phyloP scores from a whole-genome alignment of 192 early-diverging fungal genomes.

The Bifiguratus adelaidae region DNA sequence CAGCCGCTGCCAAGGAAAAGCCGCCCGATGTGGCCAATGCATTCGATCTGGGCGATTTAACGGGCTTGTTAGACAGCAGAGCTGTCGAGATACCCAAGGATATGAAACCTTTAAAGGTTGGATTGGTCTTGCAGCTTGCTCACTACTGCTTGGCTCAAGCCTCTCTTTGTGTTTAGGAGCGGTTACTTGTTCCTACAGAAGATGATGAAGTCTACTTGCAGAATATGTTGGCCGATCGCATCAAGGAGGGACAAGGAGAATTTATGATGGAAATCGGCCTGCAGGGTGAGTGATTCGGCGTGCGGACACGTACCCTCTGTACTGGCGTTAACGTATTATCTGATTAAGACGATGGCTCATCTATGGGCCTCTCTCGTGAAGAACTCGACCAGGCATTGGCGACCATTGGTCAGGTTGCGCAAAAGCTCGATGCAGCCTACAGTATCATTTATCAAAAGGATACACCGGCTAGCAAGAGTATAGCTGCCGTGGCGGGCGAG shows the following conservation, averaged over 20 bases:
- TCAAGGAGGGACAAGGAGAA: constrained; percentile 60
- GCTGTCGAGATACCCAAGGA: neutral
- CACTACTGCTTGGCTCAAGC: neutral
- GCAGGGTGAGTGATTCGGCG: constrained; percentile 33
- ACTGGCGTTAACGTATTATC: neutral
- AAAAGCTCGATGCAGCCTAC: constrained; percentile 30
- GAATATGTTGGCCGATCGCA: constrained; percentile 24
- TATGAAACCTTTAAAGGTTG: neutral
- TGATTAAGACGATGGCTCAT: constrained; percentile 50
- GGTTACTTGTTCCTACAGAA: constrained; percentile 26
- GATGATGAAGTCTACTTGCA: constrained; percentile 33
- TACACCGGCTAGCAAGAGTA: no score
- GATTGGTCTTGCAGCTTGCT: neutral
- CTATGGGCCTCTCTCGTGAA: constrained; percentile 47
- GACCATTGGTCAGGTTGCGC: constrained; percentile 23
- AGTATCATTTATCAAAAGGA: constrained; percentile 32
- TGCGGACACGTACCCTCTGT: neutral
- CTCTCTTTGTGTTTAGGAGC: constrained; percentile 21
- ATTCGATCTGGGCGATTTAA: constrained; percentile 1
- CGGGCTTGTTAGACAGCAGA: neutral
- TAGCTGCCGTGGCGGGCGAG: no score
- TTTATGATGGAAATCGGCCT: constrained; percentile 65
- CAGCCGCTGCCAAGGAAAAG: no score
- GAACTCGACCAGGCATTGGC: constrained; percentile 31
- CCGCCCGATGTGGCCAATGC: no score